These are phyloP conservation scores for Orbilia brochopaga DNA, from an alignment of 2,329 filamentous ascomycete species.

Conservation along the genomic window DNA sequence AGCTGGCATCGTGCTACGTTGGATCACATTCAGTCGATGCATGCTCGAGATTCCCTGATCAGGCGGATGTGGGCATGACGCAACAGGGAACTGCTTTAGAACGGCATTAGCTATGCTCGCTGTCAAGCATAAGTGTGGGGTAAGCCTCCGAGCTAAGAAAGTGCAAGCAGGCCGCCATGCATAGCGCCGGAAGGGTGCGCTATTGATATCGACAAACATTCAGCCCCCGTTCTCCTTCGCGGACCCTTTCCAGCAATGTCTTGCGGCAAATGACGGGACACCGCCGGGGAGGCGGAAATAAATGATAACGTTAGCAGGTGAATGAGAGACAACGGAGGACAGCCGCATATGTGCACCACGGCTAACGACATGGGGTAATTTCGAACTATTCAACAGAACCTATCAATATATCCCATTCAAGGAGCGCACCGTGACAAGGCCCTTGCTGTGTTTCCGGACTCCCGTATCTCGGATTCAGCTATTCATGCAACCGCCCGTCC, in stretches of 20 bases:
- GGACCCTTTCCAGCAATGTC: too few species aligned
- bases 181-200: background rate
- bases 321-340: too few species aligned
- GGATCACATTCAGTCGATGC: conserved; percentile 3
- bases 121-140: background rate
- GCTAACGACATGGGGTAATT: too few species aligned
- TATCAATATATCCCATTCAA: too few species aligned
- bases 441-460: background rate
- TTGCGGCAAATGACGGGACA: too few species aligned
- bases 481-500: conserved; percentile 1
- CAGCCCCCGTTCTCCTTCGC: background rate
- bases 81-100: background rate
- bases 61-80: background rate
- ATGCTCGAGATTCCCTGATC: background rate
- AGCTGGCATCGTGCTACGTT: background rate
- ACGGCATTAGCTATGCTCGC: background rate
- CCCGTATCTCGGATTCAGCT: background rate
- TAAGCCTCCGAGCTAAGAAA: background rate
- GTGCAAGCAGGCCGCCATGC: background rate
- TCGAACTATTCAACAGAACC: too few species aligned
- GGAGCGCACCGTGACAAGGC: too few species aligned
- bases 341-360: too few species aligned
- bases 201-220: background rate
- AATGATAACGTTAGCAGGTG: too few species aligned
- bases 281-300: too few species aligned